Evolutionary conservation across 768 basidiomycete genomes (phyloP).

Genomic region (Trametes maxima): DNA sequence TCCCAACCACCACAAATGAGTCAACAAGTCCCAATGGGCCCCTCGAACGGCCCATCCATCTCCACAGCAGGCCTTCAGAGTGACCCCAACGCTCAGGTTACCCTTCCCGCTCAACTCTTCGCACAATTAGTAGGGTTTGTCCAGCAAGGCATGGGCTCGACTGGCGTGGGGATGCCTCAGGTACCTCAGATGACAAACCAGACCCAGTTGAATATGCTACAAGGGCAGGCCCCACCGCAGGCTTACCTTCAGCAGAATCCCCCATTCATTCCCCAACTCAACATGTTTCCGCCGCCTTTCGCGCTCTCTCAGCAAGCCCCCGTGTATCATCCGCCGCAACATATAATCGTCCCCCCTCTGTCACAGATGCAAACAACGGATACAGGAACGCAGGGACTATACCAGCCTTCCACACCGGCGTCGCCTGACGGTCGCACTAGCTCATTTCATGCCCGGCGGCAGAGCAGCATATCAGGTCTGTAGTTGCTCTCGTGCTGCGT

Average conservation of each 20-base stretch:
- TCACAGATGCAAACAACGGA: background rate
- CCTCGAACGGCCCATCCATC: background rate
- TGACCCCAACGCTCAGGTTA: slow-evolving; percentile 2
- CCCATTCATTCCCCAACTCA: slow-evolving; percentile 3
- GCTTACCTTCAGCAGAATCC: slow-evolving; percentile 3
- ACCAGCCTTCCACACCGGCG: background rate
- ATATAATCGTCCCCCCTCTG: background rate
- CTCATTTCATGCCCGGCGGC: background rate
- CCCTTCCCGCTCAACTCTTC: slow-evolving; percentile 4
- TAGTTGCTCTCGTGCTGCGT: background rate
- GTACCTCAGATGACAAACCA: slow-evolving; percentile 1
- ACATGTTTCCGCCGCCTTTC: background rate
- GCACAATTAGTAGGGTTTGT: slow-evolving; percentile 8
- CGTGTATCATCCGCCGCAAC: background rate
- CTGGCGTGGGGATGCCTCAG: background rate
- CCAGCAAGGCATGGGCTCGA: slow-evolving; percentile 7
- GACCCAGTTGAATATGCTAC: slow-evolving; percentile 5
- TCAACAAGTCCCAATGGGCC: background rate
- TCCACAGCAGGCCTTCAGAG: background rate
- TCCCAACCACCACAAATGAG: background rate
- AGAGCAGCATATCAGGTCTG: slow-evolving; percentile 11
- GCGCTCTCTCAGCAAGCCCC: slow-evolving; percentile 2
- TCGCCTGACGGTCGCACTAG: background rate
- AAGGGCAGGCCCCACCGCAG: background rate
- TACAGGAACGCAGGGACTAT: background rate